These are phyloP conservation scores for Kazachstania africana DNA, from an alignment of 805 yeast genomes.

Conservation along the genomic window DNA sequence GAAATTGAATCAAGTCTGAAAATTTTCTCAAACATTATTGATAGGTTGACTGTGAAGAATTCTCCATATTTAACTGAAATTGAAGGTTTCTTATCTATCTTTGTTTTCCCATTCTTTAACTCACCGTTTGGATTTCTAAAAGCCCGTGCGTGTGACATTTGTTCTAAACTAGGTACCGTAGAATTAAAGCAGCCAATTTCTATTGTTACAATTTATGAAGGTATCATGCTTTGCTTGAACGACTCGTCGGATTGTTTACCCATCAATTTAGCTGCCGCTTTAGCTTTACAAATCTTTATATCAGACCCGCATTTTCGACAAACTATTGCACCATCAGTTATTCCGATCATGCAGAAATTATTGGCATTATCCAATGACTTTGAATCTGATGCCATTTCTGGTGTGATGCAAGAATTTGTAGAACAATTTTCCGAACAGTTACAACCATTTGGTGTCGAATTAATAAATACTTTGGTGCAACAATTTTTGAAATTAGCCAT, in stretches of 20 bases:
- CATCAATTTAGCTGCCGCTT: conserved; percentile 71
- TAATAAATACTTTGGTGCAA: conserved; percentile 49
- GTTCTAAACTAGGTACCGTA: conserved; percentile 53
- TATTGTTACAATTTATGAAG: conserved; percentile 32
- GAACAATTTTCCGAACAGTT: conserved; percentile 78
- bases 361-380: conserved; percentile 64
- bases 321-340: conserved; percentile 54
- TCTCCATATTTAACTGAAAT: conserved; percentile 52
- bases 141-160: conserved; percentile 60
- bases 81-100: conserved; percentile 52
- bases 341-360: conserved; percentile 73
- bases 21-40: conserved; percentile 62
- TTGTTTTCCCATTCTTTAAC: conserved; percentile 61
- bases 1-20: conserved; percentile 72
- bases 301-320: conserved; percentile 53
- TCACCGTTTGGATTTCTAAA: conserved; percentile 56
- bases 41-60: conserved; percentile 39
- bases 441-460: conserved; percentile 79
- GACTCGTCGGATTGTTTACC: conserved; percentile 43
- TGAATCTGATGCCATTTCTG: conserved; percentile 78
- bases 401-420: conserved; percentile 92
- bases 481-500: conserved; percentile 63
- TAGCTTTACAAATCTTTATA: conserved; percentile 74
- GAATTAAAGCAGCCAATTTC: conserved; percentile 33
- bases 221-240: conserved; percentile 32